A percentile compares a stretch with the other conserved stretches of the same genome.
Evolutionary conservation across 148 eudicot species (phyloP).

Genomic region (Camellia japonica): DNA sequence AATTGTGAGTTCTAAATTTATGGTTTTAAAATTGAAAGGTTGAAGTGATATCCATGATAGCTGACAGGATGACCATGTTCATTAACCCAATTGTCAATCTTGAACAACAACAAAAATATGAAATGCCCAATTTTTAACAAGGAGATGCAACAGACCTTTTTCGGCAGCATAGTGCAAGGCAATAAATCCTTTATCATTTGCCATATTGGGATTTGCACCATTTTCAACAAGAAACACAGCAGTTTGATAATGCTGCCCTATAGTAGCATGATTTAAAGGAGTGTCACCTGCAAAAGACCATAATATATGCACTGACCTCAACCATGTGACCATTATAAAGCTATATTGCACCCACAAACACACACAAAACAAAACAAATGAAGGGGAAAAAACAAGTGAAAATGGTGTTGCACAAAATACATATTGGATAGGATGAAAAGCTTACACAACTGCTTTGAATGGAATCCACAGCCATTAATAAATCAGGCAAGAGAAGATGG

Average conservation of each 20-base stretch:
- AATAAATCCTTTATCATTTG: conserved; percentile 14
- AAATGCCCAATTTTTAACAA: not conserved
- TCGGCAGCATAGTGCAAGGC: conserved; percentile 25
- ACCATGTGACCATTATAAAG: not conserved
- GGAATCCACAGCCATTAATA: no score
- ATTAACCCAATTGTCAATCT: not conserved
- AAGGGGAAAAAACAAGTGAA: not conserved
- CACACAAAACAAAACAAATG: not conserved
- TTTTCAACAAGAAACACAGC: conserved; percentile 17
- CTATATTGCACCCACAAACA: not conserved
- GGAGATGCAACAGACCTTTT: not conserved
- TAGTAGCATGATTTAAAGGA: conserved; percentile 19
- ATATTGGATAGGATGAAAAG: no score
- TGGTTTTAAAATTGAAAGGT: no score
- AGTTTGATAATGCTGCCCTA: conserved; percentile 10
- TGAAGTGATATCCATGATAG: no score
- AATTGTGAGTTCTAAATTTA: no score
- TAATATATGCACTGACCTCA: not conserved
- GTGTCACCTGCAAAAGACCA: conserved; percentile 18
- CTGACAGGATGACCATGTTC: no score
- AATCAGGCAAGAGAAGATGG: no score
- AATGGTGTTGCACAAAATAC: not conserved
- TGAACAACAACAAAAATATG: not conserved
- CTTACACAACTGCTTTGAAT: no score
- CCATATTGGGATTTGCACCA: conserved; percentile 25